Percentiles rank a stretch among this genome's conserved stretches.
These are phyloP conservation scores for Solanum medicagineum DNA, from an alignment of 257 asterid genomes.

Conservation along the genomic window DNA sequence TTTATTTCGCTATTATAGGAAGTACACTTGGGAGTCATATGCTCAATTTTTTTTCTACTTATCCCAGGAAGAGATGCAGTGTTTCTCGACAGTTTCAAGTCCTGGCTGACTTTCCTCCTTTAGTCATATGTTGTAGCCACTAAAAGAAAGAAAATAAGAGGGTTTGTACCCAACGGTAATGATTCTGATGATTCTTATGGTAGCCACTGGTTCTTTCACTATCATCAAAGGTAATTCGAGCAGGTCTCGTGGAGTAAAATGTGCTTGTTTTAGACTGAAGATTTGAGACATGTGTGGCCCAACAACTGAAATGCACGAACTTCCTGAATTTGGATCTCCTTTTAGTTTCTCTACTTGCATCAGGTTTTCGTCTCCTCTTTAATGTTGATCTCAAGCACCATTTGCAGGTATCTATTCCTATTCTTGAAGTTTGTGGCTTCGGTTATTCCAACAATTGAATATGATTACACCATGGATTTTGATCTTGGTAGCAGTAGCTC, in stretches of 20 bases:
- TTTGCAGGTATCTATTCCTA: slow-evolving; percentile 38
- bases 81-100: background rate
- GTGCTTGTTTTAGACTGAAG: background rate
- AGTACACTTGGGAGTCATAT: background rate
- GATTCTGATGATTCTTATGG: background rate
- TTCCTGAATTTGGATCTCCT: background rate
- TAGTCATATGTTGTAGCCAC: background rate
- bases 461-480: slow-evolving; percentile 95
- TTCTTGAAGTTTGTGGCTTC: slow-evolving; percentile 55
- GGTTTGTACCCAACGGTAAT: background rate
- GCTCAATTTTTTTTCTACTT: background rate
- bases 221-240: background rate
- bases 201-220: background rate
- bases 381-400: background rate
- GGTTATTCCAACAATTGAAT: slow-evolving; percentile 90
- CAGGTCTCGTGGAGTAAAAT: background rate
- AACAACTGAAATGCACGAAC: background rate
- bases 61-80: background rate
- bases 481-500: slow-evolving; percentile 73
- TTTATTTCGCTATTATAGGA: background rate
- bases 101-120: background rate
- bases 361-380: background rate
- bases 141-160: background rate
- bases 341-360: background rate
- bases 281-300: background rate